phyloP scores from a whole-genome alignment of 441 rosid genomes.

The Iberis amara region DNA sequence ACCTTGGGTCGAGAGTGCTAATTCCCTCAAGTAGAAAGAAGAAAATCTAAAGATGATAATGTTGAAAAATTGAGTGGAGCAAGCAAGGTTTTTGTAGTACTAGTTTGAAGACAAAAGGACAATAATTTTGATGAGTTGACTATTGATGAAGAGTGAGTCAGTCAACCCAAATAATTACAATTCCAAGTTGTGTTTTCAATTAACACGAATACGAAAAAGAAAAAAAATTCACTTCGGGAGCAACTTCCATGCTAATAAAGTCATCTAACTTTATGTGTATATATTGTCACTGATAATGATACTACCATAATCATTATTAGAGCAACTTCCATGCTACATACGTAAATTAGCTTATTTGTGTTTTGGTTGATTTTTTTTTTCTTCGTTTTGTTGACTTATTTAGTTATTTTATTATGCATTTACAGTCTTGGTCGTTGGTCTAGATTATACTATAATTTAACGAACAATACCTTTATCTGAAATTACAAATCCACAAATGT shows the following conservation, averaged over 20 bases:
- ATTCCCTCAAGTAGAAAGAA: constrained; percentile 17
- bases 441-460: not conserved
- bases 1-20: not conserved
- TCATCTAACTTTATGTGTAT: too few relatives aligned
- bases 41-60: constrained; percentile 14
- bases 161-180: constrained; percentile 15
- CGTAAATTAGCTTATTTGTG: too few relatives aligned
- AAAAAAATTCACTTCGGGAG: constrained; percentile 8
- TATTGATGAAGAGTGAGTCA: constrained; percentile 30
- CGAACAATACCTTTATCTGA: constrained; percentile 2
- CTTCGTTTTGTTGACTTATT: too few relatives aligned
- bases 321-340: constrained; percentile 4
- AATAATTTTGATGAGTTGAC: constrained; percentile 21
- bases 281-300: too few relatives aligned
- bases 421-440: constrained; percentile 1
- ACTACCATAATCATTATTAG: too few relatives aligned
- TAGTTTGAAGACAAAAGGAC: constrained; percentile 8
- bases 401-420: too few relatives aligned
- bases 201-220: not conserved
- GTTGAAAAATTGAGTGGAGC: constrained; percentile 20
- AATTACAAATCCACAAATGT: constrained; percentile 21
- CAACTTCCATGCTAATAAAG: constrained; percentile 12
- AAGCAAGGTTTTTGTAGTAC: constrained; percentile 1
- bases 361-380: too few relatives aligned
- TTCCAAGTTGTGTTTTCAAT: constrained; percentile 5